These are phyloP conservation scores for Eucalyptus sp. DNA, from an alignment of 345 rosid species.

Conservation along the genomic window DNA sequence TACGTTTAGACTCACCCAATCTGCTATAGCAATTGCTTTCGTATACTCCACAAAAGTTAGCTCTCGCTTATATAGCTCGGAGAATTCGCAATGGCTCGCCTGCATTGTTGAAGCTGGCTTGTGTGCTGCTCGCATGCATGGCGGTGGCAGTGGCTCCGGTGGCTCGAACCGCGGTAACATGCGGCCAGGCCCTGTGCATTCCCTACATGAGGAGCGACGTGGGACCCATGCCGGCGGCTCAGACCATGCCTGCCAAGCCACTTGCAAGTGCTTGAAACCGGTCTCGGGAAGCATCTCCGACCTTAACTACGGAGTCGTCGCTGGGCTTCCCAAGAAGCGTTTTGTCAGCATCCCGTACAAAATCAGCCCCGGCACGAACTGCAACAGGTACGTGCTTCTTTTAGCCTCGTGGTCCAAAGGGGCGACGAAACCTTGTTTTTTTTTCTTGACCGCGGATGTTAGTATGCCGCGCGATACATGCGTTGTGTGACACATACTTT, in stretches of 20 bases:
- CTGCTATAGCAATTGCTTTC: neutral
- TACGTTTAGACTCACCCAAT: neutral
- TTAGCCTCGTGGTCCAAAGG: neutral
- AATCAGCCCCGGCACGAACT: conserved; percentile 1
- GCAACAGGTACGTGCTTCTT: neutral
- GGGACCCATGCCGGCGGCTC: neutral
- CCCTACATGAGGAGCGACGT: neutral
- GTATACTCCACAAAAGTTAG: neutral
- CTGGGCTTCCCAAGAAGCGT: neutral
- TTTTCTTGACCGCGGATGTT: neutral
- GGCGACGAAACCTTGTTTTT: neutral
- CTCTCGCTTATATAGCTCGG: no score
- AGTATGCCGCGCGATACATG: neutral
- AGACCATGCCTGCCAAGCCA: neutral
- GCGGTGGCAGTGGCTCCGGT: neutral
- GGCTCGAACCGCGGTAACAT: neutral
- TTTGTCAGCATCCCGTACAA: neutral
- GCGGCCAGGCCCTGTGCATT: neutral
- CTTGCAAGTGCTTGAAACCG: neutral
- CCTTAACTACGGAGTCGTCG: neutral
- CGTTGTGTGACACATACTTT: neutral
- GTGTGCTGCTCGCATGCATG: neutral
- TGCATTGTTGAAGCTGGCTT: neutral
- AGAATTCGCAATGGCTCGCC: neutral
- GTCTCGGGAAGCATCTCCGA: neutral